Conservation (phyloP, 164 flowering plant species). For the Buxus sempervirens region DNA sequence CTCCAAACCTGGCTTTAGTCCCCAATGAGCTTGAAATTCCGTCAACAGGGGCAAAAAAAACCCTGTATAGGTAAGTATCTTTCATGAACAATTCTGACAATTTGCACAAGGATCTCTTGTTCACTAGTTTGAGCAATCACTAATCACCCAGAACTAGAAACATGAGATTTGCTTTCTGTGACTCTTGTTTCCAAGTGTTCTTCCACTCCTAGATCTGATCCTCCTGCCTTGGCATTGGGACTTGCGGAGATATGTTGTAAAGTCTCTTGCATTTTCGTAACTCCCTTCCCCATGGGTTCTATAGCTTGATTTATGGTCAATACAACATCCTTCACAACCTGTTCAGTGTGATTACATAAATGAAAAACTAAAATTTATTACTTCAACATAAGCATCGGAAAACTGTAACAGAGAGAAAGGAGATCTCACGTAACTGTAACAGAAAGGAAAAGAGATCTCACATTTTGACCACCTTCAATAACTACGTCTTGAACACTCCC, state of each 20-base stretch:
- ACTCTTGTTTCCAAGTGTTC: conserved; percentile 31
- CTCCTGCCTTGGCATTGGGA: conserved; percentile 32
- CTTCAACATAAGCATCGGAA: too few relatives aligned
- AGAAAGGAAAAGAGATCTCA: conserved; percentile 26
- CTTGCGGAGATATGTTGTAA: conserved; percentile 42
- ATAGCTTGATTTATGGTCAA: conserved; percentile 88
- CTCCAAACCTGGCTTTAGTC: too few relatives aligned
- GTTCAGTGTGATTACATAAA: not conserved
- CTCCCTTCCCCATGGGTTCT: conserved; percentile 81
- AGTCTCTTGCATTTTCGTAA: conserved; percentile 76
- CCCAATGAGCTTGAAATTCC: too few relatives aligned
- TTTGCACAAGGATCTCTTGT: too few relatives aligned
- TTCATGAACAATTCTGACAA: too few relatives aligned
- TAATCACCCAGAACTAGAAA: conserved; percentile 13
- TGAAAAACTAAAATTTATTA: too few relatives aligned
- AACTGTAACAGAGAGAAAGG: too few relatives aligned
- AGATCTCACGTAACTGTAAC: too few relatives aligned
- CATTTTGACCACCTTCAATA: conserved; percentile 60
- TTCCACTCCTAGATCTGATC: conserved; percentile 34
- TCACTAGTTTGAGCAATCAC: not conserved
- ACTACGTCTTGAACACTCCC: conserved; percentile 83
- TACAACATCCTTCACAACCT: conserved; percentile 90
- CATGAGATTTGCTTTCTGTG: conserved; percentile 12
- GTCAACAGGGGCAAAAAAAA: too few relatives aligned
- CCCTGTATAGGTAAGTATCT: too few relatives aligned